Percentiles rank a stretch among this genome's conserved stretches.
Evolutionary conservation across 441 rosid species (phyloP).

Genomic region (Euphorbia neoarborescens): DNA sequence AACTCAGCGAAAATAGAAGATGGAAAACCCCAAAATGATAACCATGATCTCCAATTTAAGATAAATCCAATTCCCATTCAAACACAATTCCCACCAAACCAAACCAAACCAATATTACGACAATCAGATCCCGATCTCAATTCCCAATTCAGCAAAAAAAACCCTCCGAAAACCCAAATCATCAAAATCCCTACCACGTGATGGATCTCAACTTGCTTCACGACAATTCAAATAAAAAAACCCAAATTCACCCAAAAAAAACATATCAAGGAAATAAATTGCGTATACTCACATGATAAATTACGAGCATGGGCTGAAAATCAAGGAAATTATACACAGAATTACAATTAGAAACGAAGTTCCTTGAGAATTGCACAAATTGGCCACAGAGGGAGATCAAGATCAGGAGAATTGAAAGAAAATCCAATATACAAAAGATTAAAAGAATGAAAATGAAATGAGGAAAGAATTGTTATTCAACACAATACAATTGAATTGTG

Average conservation of each 20-base stretch:
- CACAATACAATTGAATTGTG: neutral
- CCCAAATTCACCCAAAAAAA: neutral
- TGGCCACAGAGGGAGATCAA: neutral
- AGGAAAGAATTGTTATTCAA: neutral
- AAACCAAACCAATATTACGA: neutral
- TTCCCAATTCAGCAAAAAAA: slow-evolving; percentile 3
- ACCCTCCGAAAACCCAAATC: slow-evolving; percentile 8
- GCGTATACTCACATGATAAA: slow-evolving; percentile 22
- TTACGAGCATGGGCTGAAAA: slow-evolving; percentile 26
- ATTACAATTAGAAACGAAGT: neutral
- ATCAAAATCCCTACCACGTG: neutral
- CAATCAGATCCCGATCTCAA: slow-evolving; percentile 20
- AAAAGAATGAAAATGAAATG: slow-evolving; percentile 4
- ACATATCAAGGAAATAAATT: neutral
- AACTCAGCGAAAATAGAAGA: neutral
- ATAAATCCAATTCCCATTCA: slow-evolving; percentile 1
- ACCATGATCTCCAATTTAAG: slow-evolving; percentile 4
- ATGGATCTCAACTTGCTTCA: slow-evolving; percentile 14
- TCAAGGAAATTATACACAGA: slow-evolving; percentile 22
- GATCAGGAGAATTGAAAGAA: slow-evolving; percentile 14
- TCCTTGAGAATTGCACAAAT: slow-evolving; percentile 10
- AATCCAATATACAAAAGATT: neutral
- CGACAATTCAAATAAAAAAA: slow-evolving; percentile 7
- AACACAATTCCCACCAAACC: slow-evolving; percentile 2
- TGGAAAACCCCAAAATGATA: neutral